Evolutionary conservation across 441 rosid genomes (phyloP), one percentile per base, ranked within the genome.

Genomic region (Gossypium laxum): DNA sequence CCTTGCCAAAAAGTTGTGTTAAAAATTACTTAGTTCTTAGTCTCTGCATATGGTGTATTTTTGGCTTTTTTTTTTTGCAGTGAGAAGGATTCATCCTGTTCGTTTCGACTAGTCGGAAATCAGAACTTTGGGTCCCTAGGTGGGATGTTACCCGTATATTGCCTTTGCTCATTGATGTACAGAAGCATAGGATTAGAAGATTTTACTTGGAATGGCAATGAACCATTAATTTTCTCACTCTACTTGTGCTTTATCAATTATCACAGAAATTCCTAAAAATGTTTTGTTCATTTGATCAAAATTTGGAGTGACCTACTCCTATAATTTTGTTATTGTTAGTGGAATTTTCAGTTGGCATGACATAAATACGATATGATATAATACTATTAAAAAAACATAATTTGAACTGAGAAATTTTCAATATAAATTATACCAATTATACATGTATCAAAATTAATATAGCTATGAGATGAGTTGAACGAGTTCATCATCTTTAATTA

Each of bases 161-260:
- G 15, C 66, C 61, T 64, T 57, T 41, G 63, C 63, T 34, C 24
- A 69, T 56, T 56, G 56, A 73, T 77, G 80, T 73, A 73, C 56
- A 73, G 58, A 59, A 67, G 50, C 18, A 24, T 43, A 56, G 63
- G 54, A 67, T 26, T 59, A 41, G 52, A 18, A 72, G 73, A 43
- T 15, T 19, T 67, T 51, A 41, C 38, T 28, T 5, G 28, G 63
- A 32, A 41, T 17, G 50, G 47, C 41, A 34, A 28, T 48, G 71
- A 75, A 47, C 19, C 69, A 57, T 2, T 43, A 21, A 48, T 71
- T 38, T 32, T 70, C 17, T 50, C 45, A 48, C 45, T 34, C 1
- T 17, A 1, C 14, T 24, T 48, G 54, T 65, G 19, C 55, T 14
- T 0, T 14, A 14, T 45, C 19, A 5, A n/a, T 0, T 24, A 14